Evolutionary conservation across 2,329 filamentous ascomycete species (phyloP), one percentile per base, ranked within the genome.

Genomic region (Fusarium hainanense): DNA sequence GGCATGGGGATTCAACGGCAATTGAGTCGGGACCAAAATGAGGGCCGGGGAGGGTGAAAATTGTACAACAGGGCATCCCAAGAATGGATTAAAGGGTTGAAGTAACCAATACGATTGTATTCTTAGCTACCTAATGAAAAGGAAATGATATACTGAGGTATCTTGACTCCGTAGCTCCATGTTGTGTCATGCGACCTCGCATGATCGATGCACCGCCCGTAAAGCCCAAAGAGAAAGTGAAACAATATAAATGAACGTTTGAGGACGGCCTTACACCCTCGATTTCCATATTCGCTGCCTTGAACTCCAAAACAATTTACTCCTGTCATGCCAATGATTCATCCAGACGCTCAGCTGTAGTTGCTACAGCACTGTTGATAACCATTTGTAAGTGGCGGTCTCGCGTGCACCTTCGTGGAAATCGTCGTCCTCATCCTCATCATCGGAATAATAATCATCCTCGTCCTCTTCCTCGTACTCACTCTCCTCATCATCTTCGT

Each of bases 91-190:
- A 37, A 14, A n/a, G 6, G 20, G 7, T 12, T 32, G 18, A 20
- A 46, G 14, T 51, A 68, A 68, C 44, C 51, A 71, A 61, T 57
- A 25, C 23, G n/a, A 41, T 47, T 44, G 50, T 54, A 57, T 47
- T 57, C 50, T 44, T 70, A 55, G 40, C 63, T 64, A 59, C 32
- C 8, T n/a, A 54, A 47, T 43, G 42, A 28, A 43, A 50, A 64
- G 48, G 44, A 64, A 51, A 54, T 23, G 43, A 42, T 51, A 46
- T 68, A 48, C 63, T 13, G 40, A 70, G 68, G 68, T 70, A 70
- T 71, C 63, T 70, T 56, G 41, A 70, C 68, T 70, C 68, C 67
- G 16, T 16, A 64, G 58, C 63, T 60, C 68, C 68, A 10, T 70
- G 63, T 65, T 47, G 49, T 66, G 44, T 46, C 54, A 54, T 56